Evolutionary conservation across 306 rosid genomes (phyloP).

Genomic region (Prunus salicina): DNA sequence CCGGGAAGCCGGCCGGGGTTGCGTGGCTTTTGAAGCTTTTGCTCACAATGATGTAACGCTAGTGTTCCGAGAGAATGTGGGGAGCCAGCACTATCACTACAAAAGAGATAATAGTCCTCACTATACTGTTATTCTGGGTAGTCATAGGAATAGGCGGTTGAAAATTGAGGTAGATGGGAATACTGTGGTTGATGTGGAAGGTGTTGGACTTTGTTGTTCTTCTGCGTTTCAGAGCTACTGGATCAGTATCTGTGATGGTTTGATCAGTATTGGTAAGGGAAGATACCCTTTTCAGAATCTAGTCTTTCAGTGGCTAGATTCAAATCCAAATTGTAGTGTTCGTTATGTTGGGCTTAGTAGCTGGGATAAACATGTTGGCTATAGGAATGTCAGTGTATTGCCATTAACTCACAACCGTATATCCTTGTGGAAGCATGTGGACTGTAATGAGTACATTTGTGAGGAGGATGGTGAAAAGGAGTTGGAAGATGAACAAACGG

Average conservation of each 20-base stretch:
- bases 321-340: slow-evolving; percentile 69
- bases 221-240: slow-evolving; percentile 88
- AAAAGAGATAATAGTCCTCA: slow-evolving; percentile 87
- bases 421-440: slow-evolving; percentile 59
- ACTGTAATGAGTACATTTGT: slow-evolving; percentile 42
- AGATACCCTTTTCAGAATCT: slow-evolving; percentile 80
- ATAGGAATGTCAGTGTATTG: slow-evolving; percentile 76
- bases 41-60: slow-evolving; percentile 90
- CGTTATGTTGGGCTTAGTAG: slow-evolving; percentile 91
- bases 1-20: slow-evolving; percentile 87
- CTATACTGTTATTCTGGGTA: slow-evolving; percentile 85
- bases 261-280: slow-evolving; percentile 85
- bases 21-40: slow-evolving; percentile 86
- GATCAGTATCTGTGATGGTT: slow-evolving; percentile 88
- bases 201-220: slow-evolving; percentile 74
- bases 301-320: slow-evolving; percentile 88
- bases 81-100: slow-evolving; percentile 91
- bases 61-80: slow-evolving; percentile 85
- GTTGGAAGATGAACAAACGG: slow-evolving; percentile 36
- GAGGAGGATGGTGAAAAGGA: slow-evolving; percentile 47
- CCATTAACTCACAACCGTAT: slow-evolving; percentile 55
- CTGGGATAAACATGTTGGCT: slow-evolving; percentile 95
- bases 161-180: slow-evolving; percentile 76
- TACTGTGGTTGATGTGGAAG: slow-evolving; percentile 78
- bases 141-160: slow-evolving; percentile 81